Evolutionary conservation across 1,284 basidiomycete species (phyloP).

Genomic region (Volvariella volvacea): DNA sequence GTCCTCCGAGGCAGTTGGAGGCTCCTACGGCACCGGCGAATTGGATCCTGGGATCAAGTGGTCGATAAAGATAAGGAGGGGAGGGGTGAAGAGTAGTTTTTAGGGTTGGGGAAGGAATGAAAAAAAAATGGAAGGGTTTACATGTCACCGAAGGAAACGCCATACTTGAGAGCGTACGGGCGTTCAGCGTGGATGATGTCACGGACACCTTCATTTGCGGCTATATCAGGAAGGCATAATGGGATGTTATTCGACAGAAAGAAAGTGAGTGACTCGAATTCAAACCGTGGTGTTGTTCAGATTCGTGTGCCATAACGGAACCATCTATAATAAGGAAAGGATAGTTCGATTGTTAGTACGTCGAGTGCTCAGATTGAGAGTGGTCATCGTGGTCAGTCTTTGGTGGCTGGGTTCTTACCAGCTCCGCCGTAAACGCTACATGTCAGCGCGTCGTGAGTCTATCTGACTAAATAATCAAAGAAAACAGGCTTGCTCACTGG

Average conservation of each 20-base stretch:
- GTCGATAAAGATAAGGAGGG: not conserved
- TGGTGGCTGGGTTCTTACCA: too few relatives aligned
- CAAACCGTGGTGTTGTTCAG: slow-evolving; percentile 4
- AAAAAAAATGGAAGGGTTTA: slow-evolving; percentile 6
- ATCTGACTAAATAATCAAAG: too few relatives aligned
- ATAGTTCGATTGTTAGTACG: too few relatives aligned
- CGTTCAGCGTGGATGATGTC: slow-evolving; percentile 18
- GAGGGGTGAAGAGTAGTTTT: too few relatives aligned
- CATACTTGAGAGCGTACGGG: slow-evolving; percentile 15
- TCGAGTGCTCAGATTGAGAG: too few relatives aligned
- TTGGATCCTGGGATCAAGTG: slow-evolving; percentile 15
- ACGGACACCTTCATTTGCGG: slow-evolving; percentile 19
- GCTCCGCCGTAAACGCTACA: slow-evolving; percentile 1
- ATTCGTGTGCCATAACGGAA: slow-evolving; percentile 9
- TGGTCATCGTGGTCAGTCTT: too few relatives aligned
- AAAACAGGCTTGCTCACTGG: too few relatives aligned
- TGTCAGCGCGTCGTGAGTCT: too few relatives aligned
- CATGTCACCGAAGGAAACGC: slow-evolving; percentile 19
- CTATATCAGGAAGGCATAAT: slow-evolving; percentile 2
- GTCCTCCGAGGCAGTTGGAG: slow-evolving; percentile 20
- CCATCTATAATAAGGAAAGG: slow-evolving; percentile 6
- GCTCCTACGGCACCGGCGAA: slow-evolving; percentile 21
- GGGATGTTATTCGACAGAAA: not conserved
- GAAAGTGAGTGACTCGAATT: too few relatives aligned
- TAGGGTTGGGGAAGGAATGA: too few relatives aligned